Percentiles rank a stretch among this genome's conserved stretches.
phyloP scores from a whole-genome alignment of 345 rosid species.

The Camelina hispida region DNA sequence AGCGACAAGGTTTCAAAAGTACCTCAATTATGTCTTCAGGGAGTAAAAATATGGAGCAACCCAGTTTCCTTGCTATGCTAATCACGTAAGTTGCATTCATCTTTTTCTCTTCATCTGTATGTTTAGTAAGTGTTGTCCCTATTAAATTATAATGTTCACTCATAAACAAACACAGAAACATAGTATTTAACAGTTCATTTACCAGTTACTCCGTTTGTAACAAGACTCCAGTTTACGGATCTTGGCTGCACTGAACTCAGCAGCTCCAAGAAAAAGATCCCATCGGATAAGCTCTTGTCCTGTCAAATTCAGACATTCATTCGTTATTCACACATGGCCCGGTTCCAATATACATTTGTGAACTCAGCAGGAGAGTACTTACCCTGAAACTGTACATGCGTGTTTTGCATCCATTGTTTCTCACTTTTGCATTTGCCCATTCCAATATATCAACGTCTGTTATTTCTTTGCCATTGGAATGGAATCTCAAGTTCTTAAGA shows the following conservation, averaged over 20 bases:
- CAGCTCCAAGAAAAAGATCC: conserved; percentile 88
- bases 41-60: conserved; percentile 95
- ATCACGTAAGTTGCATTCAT: conserved; percentile 97
- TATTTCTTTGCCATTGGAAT: conserved; percentile 88
- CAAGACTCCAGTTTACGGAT: conserved; percentile 94
- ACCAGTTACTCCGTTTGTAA: conserved; percentile 87
- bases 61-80: conserved; percentile 92
- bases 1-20: conserved; percentile 12
- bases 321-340: background rate
- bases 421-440: conserved; percentile 91
- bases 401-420: conserved; percentile 67
- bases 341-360: too few relatives aligned
- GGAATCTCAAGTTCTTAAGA: conserved; percentile 85
- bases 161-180: background rate
- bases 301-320: conserved; percentile 44
- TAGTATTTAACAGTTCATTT: conserved; percentile 10
- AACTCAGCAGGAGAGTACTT: conserved; percentile 16
- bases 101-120: conserved; percentile 88
- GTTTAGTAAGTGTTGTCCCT: too few relatives aligned
- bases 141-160: too few relatives aligned
- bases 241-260: conserved; percentile 91
- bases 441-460: conserved; percentile 79
- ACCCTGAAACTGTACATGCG: conserved; percentile 91
- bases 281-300: conserved; percentile 88
- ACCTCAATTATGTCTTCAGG: conserved; percentile 98